Conservation (phyloP, 345 rosid genomes). For the Rhizophora apiculata region DNA sequence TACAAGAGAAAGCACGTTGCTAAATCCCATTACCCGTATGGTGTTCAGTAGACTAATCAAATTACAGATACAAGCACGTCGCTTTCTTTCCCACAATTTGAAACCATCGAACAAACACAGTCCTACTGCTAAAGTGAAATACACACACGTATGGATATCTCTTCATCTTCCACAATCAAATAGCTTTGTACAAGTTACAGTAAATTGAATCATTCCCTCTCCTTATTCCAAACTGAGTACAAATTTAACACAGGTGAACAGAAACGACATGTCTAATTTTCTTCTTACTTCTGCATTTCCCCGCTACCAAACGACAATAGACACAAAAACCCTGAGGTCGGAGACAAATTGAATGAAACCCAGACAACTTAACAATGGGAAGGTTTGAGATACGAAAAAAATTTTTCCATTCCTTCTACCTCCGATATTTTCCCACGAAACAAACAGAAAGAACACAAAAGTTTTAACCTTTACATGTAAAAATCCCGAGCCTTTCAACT, state of each 20-base stretch:
- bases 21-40: too few relatives aligned
- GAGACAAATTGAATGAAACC: neutral
- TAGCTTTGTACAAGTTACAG: neutral
- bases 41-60: too few relatives aligned
- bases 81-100: too few relatives aligned
- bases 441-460: constrained; percentile 5
- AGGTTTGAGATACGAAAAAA: neutral
- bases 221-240: neutral
- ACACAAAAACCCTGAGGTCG: neutral
- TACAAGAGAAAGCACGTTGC: too few relatives aligned
- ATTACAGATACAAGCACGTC: too few relatives aligned
- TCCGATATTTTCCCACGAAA: constrained; percentile 9
- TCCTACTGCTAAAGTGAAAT: too few relatives aligned
- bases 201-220: neutral
- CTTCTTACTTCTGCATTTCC: neutral
- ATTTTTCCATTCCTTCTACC: neutral
- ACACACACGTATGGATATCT: too few relatives aligned
- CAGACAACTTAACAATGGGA: neutral
- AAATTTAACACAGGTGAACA: neutral
- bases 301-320: neutral
- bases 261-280: neutral
- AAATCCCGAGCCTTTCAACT: neutral
- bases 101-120: too few relatives aligned
- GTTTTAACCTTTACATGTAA: neutral
- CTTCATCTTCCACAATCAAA: neutral